phyloP scores from a whole-genome alignment of 163 green algal genomes.

The Smithsoniella earleae region DNA sequence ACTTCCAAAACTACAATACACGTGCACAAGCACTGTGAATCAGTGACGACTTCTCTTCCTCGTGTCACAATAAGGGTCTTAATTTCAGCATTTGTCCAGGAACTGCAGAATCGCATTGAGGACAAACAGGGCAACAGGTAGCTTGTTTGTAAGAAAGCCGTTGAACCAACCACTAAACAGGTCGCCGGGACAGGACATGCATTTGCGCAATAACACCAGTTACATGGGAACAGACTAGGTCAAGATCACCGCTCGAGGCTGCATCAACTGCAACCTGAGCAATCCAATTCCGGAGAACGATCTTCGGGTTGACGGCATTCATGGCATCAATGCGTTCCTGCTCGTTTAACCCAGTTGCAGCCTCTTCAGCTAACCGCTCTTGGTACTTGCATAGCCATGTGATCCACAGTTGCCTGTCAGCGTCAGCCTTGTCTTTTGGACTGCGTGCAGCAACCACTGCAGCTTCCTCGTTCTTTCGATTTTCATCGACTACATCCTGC shows the following conservation, averaged over 20 bases:
- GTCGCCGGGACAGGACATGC: too few relatives aligned
- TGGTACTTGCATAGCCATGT: not conserved
- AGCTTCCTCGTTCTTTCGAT: not conserved
- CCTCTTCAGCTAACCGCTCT: not conserved
- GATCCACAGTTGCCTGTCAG: not conserved
- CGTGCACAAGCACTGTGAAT: too few relatives aligned
- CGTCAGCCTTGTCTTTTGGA: not conserved
- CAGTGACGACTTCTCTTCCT: too few relatives aligned
- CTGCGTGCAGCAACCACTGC: not conserved
- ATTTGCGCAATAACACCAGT: too few relatives aligned
- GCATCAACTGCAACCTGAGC: slow-evolving; percentile 5
- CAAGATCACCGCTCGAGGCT: not conserved
- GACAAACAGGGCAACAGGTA: not conserved
- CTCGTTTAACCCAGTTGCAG: not conserved
- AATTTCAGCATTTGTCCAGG: not conserved
- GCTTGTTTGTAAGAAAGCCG: not conserved
- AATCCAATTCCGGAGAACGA: slow-evolving; percentile 1
- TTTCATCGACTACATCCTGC: not conserved
- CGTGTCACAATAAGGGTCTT: not conserved
- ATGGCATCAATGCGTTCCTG: not conserved
- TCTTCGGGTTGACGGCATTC: not conserved
- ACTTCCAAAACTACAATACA: too few relatives aligned
- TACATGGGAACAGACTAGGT: too few relatives aligned
- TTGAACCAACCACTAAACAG: not conserved
- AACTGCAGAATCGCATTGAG: not conserved